Evolutionary conservation across 352 stramenopile species (phyloP).

Genomic region (Pythium apleroticum): DNA sequence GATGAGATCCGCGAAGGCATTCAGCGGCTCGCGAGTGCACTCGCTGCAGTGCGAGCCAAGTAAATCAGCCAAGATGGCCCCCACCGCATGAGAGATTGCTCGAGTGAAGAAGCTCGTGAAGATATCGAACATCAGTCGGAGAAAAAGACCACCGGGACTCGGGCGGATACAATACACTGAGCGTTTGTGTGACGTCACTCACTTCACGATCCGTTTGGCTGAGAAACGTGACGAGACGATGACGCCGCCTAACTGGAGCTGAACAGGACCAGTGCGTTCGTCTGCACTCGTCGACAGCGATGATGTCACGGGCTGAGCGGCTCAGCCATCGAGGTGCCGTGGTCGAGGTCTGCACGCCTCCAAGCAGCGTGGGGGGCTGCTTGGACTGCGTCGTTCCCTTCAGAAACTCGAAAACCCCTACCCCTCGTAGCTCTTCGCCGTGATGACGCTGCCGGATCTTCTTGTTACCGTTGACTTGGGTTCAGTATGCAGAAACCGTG

Average conservation of each 20-base stretch:
- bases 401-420: constrained; percentile 14
- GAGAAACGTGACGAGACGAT: not conserved
- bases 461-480: constrained; percentile 12
- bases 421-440: constrained; percentile 12
- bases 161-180: not conserved
- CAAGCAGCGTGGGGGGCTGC: constrained; percentile 14
- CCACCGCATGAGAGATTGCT: not conserved
- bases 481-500: constrained; percentile 13
- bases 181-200: not conserved
- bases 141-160: not conserved
- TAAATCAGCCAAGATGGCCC: not conserved
- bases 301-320: constrained; percentile 12
- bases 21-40: constrained; percentile 42
- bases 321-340: not conserved
- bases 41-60: constrained; percentile 19
- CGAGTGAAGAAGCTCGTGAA: too few species aligned
- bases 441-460: constrained; percentile 3
- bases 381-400: constrained; percentile 2
- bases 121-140: not conserved
- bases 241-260: not conserved
- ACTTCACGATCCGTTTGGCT: not conserved
- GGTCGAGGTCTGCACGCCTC: not conserved
- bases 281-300: constrained; percentile 1
- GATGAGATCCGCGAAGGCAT: constrained; percentile 71
- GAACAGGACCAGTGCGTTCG: too few species aligned